phyloP scores from a whole-genome alignment of 768 basidiomycete genomes.

The Lentinula edodes region DNA sequence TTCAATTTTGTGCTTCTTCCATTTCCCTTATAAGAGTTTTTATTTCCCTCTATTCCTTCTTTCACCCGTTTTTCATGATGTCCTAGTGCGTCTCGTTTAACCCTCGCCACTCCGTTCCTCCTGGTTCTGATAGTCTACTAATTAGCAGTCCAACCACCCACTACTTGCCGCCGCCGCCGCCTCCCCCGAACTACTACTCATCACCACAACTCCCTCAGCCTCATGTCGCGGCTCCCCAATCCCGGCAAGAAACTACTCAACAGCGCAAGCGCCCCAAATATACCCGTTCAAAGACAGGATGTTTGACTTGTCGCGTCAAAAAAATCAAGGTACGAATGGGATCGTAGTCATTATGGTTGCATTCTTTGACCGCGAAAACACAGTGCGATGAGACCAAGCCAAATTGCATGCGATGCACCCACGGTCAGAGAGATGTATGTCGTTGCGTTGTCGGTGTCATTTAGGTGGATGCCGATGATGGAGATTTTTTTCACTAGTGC shows the following conservation, averaged over 20 bases:
- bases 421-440: conserved; percentile 78
- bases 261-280: conserved; percentile 87
- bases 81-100: conserved; percentile 42
- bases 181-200: conserved; percentile 33
- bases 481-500: conserved; percentile 40
- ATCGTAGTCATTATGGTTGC: not conserved
- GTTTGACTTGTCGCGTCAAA: conserved; percentile 88
- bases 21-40: conserved; percentile 25
- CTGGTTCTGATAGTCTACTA: conserved; percentile 22
- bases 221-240: conserved; percentile 44
- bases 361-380: conserved; percentile 5
- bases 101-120: conserved; percentile 7
- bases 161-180: conserved; percentile 32
- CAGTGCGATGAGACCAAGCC: conserved; percentile 93
- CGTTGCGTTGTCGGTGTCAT: not conserved
- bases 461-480: not conserved
- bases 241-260: conserved; percentile 44
- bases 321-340: conserved; percentile 76
- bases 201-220: conserved; percentile 24
- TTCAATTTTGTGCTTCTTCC: conserved; percentile 18
- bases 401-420: conserved; percentile 78
- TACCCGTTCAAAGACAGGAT: conserved; percentile 91
- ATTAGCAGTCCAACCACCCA: conserved; percentile 30
- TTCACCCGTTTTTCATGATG: conserved; percentile 40
- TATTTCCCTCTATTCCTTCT: conserved; percentile 30